Conservation (phyloP, 2,329 filamentous ascomycete species). For the Aspergillus persii region DNA sequence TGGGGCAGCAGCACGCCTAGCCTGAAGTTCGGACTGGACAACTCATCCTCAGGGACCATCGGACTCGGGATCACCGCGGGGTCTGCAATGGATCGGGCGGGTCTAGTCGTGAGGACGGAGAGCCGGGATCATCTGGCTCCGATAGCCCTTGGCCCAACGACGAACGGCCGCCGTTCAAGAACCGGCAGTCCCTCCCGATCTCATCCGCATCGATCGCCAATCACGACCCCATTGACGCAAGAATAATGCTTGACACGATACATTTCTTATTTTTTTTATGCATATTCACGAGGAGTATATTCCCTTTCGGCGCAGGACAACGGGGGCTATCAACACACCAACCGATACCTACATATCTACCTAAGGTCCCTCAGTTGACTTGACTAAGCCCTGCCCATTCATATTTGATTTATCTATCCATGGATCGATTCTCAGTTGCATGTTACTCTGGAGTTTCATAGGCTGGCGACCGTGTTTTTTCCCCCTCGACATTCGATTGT, state of each 20-base stretch:
- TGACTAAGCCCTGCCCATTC: background rate
- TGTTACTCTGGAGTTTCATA: background rate
- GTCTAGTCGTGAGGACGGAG: constrained; percentile 77
- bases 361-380: background rate
- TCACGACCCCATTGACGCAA: constrained; percentile 34
- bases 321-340: too few species aligned
- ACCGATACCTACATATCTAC: background rate
- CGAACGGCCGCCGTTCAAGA: constrained; percentile 45
- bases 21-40: constrained; percentile 41
- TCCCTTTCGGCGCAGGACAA: background rate
- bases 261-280: constrained; percentile 20
- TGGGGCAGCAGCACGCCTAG: constrained; percentile 33
- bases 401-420: too few species aligned
- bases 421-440: background rate
- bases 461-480: background rate
- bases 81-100: constrained; percentile 60
- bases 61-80: constrained; percentile 36
- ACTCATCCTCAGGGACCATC: constrained; percentile 39
- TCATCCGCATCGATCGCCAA: constrained; percentile 35
- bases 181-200: constrained; percentile 49
- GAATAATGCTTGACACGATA: constrained; percentile 28
- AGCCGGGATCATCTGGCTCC: constrained; percentile 74
- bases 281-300: constrained; percentile 20
- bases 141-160: constrained; percentile 50
- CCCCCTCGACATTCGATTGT: background rate